These are phyloP conservation scores for Chloris gayana DNA, from an alignment of 176 grass and related monocot genomes.

Conservation along the genomic window DNA sequence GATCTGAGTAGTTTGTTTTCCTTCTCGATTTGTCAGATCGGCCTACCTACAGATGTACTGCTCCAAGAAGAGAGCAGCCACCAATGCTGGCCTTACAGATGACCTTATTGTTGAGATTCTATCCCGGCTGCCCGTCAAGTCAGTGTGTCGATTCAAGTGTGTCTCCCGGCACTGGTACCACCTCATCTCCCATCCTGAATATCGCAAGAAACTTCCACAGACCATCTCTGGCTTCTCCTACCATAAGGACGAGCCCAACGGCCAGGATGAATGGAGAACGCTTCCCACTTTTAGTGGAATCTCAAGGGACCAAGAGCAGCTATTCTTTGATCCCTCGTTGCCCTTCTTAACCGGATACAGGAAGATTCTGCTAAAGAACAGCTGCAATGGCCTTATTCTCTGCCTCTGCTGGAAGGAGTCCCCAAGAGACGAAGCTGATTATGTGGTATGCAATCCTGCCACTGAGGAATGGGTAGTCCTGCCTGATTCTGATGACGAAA, in stretches of 20 bases:
- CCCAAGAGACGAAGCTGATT: not conserved
- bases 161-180: not conserved
- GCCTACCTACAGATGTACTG: not conserved
- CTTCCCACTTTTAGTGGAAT: not conserved
- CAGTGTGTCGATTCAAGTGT: not conserved
- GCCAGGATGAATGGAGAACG: not conserved
- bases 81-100: not conserved
- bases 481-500: not conserved
- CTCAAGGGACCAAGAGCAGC: not conserved
- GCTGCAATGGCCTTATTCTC: not conserved
- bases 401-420: not conserved
- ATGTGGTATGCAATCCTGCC: slow-evolving; percentile 7
- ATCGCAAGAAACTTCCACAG: not conserved
- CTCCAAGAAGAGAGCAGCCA: not conserved
- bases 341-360: not conserved
- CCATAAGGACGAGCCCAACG: not conserved
- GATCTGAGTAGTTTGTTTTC: not conserved
- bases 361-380: not conserved
- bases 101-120: not conserved
- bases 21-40: not conserved
- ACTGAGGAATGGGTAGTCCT: slow-evolving; percentile 3
- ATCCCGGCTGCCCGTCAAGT: not conserved
- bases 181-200: not conserved
- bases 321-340: not conserved
- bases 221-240: not conserved